Evolutionary conservation across 768 basidiomycete genomes (phyloP), one percentile per base, ranked within the genome.

Genomic region (Pleurotus salmoneostramineus): DNA sequence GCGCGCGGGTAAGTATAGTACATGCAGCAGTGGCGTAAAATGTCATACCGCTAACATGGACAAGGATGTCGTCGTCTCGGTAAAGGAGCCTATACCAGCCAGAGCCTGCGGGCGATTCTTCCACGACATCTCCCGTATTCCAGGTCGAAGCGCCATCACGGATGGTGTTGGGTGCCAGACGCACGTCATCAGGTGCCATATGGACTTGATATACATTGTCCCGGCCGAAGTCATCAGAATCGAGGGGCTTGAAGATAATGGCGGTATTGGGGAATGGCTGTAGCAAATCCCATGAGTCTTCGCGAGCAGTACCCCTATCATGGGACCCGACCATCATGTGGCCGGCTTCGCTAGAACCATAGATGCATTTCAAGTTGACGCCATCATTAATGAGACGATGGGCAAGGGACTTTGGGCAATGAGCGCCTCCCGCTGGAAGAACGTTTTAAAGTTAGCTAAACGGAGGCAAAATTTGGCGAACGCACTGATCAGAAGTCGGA

Each of bases 61-160:
- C 60, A 12, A 61, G 57, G 45, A 61, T 61, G 42, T 61, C 60
- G 36, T 61, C 60, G 32, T 58, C 60, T 37, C 60, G 34, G 45
- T 59, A 61, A 14, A 61, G 44, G 14, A 61, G 33, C 33, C 51
- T 58, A 36, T 58, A 61, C 60, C 60, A 61, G 5, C 60, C 60
- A 35, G 60, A 61, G 14, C 57, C 60, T 15, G 31, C 48, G 15
- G 57, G 57, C 1, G 50, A 14, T 45, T 61, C 57, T 43, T 61
- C 40, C 7, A 61, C 60, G 15, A 61, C 60, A 44, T 61, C 60
- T 2, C 60, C 60, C 27, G 60, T 61, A 44, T 61, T 61, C 60
- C 60, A 61, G n/a, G 60, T 58, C 15, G 50, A 48, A 12, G 43
- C 14, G 15, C 32, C 57, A 48, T 36, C 15, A 8, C 44, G 15